Base-by-base conservation (phyloP, 495 filamentous ascomycete genomes). In the Aspergillus ostianus region DNA sequence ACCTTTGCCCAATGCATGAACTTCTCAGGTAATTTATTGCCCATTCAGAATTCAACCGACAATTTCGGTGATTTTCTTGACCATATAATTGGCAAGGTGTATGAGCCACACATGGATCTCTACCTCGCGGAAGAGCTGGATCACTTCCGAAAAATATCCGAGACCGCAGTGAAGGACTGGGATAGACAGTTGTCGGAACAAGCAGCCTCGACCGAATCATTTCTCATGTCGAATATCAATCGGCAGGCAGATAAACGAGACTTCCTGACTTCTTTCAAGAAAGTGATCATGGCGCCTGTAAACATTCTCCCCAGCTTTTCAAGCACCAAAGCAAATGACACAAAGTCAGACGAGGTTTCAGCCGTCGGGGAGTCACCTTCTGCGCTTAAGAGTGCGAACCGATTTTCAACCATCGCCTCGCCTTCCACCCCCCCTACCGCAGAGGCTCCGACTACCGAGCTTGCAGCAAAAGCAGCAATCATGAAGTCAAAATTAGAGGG, bases 201-300 rank as follows among this genome's bases (percentile, higher is more conserved):
- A 71, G 92, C 96, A 51, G 91, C 92, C 32, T 89, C 89, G 6
- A 90, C 89, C 17, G 93, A 98, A 70, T 93, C 91, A 0, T 93
- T 95, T 66, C 91, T 92, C 73, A 97, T 97, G 92, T 90, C 87
- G 9, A 96, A 90, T 67, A 84, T 98, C 68, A 96, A 92, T 61
- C 84, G 95, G 27, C 92, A 97, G 77, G 93, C 90, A 3, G 95
- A 94, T 67, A 99, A 99, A 72, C 86, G 88, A 48, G 95, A 99
- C 71, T 99, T 99, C 67, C 68, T 99, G 63, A 93, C 85, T 18
- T 95, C 92, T 2, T 99, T 99, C 79, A 97, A 92, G 72, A 98
- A 99, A 68, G 94, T 99, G 10, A 91, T 99, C 62, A 96, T 98
- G 90, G 92, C 96, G 86, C 95, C 95, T 21, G 93, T 98, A 29